Percentiles rank a stretch among this genome's conserved stretches.
These are phyloP conservation scores for Coemansia sp. DNA, from an alignment of 192 early-diverging fungal genomes.

Conservation along the genomic window DNA sequence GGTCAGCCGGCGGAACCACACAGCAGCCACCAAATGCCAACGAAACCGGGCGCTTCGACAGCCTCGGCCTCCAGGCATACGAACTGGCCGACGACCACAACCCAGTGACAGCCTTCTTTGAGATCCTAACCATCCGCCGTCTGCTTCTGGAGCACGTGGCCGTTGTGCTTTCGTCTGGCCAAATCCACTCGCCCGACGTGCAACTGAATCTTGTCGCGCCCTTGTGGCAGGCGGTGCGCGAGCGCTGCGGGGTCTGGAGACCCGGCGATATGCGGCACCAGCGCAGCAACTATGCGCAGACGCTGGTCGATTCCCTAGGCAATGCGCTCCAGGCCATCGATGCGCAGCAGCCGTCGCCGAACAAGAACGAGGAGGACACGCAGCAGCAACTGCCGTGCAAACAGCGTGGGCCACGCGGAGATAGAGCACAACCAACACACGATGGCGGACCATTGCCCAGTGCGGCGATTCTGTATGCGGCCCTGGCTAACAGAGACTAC, in stretches of 20 bases:
- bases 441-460: constrained; percentile 35
- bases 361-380: neutral
- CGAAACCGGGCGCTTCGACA: neutral
- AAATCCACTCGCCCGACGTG: constrained; percentile 45
- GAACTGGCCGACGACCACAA: constrained; percentile 39
- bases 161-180: constrained; percentile 35
- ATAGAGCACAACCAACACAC: neutral
- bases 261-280: constrained; percentile 40
- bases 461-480: constrained; percentile 43
- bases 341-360: neutral
- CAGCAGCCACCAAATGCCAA: neutral
- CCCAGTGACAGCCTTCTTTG: constrained; percentile 39
- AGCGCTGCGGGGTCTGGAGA: constrained; percentile 39
- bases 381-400: neutral
- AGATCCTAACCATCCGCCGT: constrained; percentile 27
- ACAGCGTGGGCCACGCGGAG: neutral
- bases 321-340: constrained; percentile 9
- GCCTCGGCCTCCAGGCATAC: neutral
- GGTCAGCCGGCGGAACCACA: neutral
- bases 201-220: constrained; percentile 46
- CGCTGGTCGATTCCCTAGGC: neutral
- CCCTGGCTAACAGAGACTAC: constrained; percentile 48
- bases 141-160: constrained; percentile 40
- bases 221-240: constrained; percentile 30
- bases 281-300: neutral